Evolutionary conservation across 73 alveolate genomes (phyloP).

Genomic region (Loxodes magnus): DNA sequence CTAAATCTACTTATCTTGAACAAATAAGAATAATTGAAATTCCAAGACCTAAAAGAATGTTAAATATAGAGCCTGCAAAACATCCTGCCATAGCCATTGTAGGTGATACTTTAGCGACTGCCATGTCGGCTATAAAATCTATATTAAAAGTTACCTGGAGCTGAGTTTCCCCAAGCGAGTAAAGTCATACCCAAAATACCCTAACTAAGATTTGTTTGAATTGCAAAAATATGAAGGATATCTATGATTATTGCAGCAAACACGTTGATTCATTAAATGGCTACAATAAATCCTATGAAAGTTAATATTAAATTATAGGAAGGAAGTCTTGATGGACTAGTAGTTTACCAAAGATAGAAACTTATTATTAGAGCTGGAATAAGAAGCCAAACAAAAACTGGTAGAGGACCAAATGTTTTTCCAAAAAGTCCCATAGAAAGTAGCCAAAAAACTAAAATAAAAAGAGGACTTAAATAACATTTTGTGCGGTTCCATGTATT

Average conservation of each 20-base stretch:
- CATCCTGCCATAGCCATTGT: slow-evolving; percentile 97
- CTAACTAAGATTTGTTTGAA: slow-evolving; percentile 3
- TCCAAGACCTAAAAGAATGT: slow-evolving; percentile 88
- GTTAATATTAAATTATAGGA: not conserved
- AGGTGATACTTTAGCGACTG: slow-evolving; percentile 82
- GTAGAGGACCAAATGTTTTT: too few relatives aligned
- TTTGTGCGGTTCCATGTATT: slow-evolving; percentile 31
- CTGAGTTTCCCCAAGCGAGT: slow-evolving; percentile 95
- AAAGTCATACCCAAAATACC: slow-evolving; percentile 77
- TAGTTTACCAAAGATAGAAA: not conserved
- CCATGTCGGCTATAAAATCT: slow-evolving; percentile 79
- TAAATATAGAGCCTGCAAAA: slow-evolving; percentile 93
- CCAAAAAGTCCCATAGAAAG: too few relatives aligned
- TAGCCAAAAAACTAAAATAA: slow-evolving; percentile 38
- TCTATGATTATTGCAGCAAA: slow-evolving; percentile 13
- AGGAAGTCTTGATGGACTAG: slow-evolving; percentile 3
- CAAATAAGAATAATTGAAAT: slow-evolving; percentile 51
- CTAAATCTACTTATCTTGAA: too few relatives aligned
- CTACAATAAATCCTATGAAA: slow-evolving; percentile 5
- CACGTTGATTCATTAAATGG: slow-evolving; percentile 11
- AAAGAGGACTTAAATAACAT: too few relatives aligned
- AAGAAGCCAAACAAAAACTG: too few relatives aligned
- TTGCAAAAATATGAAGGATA: not conserved
- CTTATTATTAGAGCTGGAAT: not conserved
- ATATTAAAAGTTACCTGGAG: too few relatives aligned